phyloP scores from a whole-genome alignment of 179 eudicot species.

The Heliamphora pulchella region DNA sequence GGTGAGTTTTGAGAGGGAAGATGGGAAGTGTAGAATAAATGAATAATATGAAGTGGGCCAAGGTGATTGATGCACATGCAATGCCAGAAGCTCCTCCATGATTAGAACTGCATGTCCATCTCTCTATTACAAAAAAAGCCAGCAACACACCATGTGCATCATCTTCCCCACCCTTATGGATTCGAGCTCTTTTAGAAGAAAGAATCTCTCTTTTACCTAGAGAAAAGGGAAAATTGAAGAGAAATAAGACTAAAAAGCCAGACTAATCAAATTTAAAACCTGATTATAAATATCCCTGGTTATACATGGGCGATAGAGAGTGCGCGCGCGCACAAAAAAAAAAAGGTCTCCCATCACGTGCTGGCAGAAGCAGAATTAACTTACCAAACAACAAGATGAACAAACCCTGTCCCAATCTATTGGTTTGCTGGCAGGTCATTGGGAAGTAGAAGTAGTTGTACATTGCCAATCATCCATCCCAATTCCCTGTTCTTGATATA shows the following conservation, averaged over 20 bases:
- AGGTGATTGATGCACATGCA: constrained; percentile 36
- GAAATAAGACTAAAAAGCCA: constrained; percentile 22
- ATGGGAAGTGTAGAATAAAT: constrained; percentile 21
- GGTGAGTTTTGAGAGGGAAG: constrained; percentile 17
- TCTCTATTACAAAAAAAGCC: constrained; percentile 24
- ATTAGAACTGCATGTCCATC: constrained; percentile 22
- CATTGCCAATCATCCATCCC: not conserved
- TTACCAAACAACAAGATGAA: constrained; percentile 8
- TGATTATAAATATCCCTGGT: constrained; percentile 36
- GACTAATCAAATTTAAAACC: constrained; percentile 21
- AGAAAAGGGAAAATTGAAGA: constrained; percentile 14
- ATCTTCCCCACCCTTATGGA: constrained; percentile 28
- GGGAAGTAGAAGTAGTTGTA: constrained; percentile 10
- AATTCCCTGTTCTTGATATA: not conserved
- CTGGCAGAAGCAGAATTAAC: constrained; percentile 15
- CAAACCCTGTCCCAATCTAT: constrained; percentile 17
- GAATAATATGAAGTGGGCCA: constrained; percentile 20
- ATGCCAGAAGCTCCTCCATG: constrained; percentile 30
- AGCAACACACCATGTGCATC: constrained; percentile 42
- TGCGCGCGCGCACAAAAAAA: constrained; percentile 22
- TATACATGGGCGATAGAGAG: constrained; percentile 39
- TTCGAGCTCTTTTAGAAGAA: constrained; percentile 26
- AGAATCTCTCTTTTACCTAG: constrained; percentile 36
- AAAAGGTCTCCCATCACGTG: constrained; percentile 46
- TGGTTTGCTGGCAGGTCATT: not conserved